These are phyloP conservation scores for Fusarium sp. DNA, from an alignment of 2,329 filamentous ascomycete species.

Conservation along the genomic window DNA sequence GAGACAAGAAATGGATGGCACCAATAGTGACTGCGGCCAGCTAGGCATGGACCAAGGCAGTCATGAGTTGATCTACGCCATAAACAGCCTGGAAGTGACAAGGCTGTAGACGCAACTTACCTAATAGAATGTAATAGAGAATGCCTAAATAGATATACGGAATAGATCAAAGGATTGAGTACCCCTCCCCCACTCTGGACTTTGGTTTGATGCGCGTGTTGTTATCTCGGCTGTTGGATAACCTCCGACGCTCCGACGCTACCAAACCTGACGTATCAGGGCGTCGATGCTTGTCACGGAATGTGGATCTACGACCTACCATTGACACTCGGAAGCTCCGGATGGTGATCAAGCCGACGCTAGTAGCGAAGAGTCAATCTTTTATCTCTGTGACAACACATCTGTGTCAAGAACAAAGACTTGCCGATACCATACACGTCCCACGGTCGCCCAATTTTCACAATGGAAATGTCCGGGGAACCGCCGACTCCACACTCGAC, in stretches of 20 bases:
- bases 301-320: neutral
- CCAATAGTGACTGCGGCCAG: too few relatives aligned
- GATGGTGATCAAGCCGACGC: neutral
- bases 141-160: too few relatives aligned
- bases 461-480: neutral
- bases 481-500: neutral
- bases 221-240: neutral
- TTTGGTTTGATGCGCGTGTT: too few relatives aligned
- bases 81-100: too few relatives aligned
- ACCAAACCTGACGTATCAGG: neutral
- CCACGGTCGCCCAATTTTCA: too few relatives aligned
- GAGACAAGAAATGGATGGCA: too few relatives aligned
- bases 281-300: neutral
- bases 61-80: rapidly evolving
- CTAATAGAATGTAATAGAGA: too few relatives aligned
- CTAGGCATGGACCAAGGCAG: rapidly evolving
- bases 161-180: too few relatives aligned
- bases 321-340: neutral
- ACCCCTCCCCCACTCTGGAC: too few relatives aligned
- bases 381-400: neutral
- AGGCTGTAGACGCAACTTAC: too few relatives aligned
- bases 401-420: neutral
- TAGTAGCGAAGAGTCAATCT: neutral
- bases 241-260: neutral
- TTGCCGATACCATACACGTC: neutral